Evolutionary conservation across 176 grass and related monocot genomes (phyloP), one percentile per base, ranked within the genome.

Genomic region (Raddia guianensis): DNA sequence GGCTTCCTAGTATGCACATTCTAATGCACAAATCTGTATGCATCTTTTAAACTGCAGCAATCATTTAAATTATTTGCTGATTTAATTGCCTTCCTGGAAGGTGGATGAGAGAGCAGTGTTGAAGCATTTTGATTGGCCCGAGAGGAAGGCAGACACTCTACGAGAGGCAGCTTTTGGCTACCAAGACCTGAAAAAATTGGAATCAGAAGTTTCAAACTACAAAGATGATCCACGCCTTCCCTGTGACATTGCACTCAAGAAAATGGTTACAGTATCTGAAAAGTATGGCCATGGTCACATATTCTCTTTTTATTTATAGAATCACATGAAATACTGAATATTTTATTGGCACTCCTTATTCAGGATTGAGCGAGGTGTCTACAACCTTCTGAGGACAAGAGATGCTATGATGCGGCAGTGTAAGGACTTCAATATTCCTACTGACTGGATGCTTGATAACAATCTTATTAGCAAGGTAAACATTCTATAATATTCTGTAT

Each of bases 81-180:
- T 82, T 87, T 47, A 53, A 60, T 56, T 53, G 37, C 54, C 6
- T 53, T 70, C 18, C 76, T 21, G 52, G 49, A 86, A 99, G 92
- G 96, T 99, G 81, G 96, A 99, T 74, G 96, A 99, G 84, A 91
- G 96, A 63, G 96, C 96, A 65, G 96, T 99, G 15, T 78, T 99
- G 72, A 99, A 99, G 79, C 96, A 99, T 85, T 99, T 99, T 73
- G 92, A 95, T 66, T 99, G 96, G 96, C 96, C 96, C 11, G 96
- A 99, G 83, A 99, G 86, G 79, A 99, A 99, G 86, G 93, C 96
- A 2, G 96, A 99, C 59, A 91, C 87, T 35, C 82, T 99, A 37
- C 77, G 96, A 76, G 96, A 99, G 79, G 96, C 96, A n/a, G 96
- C 96, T 53, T 99, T 99, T 73, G 96, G 88, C 55, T 99, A 95